A percentile compares a stretch with the other conserved stretches of the same genome.
These are phyloP conservation scores for Arachnomyces sp. DNA, from an alignment of 2,329 filamentous ascomycete species.

Conservation along the genomic window DNA sequence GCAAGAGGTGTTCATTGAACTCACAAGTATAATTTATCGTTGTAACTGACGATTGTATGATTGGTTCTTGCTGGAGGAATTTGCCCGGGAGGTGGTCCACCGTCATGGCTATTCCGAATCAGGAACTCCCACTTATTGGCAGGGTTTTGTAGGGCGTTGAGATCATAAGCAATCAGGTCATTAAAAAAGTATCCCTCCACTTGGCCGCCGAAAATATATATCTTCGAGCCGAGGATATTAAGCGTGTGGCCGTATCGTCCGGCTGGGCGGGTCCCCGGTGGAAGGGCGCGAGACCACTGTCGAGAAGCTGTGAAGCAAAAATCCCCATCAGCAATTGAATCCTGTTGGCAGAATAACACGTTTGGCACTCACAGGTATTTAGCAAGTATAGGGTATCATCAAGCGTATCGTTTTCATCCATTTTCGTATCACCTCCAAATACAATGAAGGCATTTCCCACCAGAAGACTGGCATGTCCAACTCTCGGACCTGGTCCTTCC, in stretches of 20 bases:
- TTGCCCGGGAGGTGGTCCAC: constrained; percentile 52
- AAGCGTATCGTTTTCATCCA: constrained; percentile 81
- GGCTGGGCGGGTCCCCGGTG: constrained; percentile 74
- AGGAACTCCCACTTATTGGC: constrained; percentile 92
- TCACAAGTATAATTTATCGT: constrained; percentile 89
- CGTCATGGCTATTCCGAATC: constrained; percentile 63
- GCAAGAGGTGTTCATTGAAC: constrained; percentile 27
- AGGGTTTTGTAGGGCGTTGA: constrained; percentile 87
- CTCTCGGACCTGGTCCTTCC: constrained; percentile 88
- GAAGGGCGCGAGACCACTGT: constrained; percentile 93
- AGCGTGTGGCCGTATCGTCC: constrained; percentile 93
- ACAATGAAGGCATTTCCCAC: constrained; percentile 99
- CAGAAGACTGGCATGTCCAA: constrained; percentile 86
- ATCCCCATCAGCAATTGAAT: constrained; percentile 18
- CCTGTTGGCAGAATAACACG: no score
- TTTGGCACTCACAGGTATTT: constrained; percentile 91
- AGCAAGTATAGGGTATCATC: constrained; percentile 94
- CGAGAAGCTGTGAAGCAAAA: constrained; percentile 65
- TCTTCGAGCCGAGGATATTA: constrained; percentile 93
- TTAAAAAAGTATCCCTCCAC: constrained; percentile 99
- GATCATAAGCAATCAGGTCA: constrained; percentile 86
- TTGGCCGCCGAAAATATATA: constrained; percentile 95
- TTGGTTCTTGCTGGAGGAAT: constrained; percentile 88
- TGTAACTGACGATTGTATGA: constrained; percentile 83
- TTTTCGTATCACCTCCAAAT: constrained; percentile 96